phyloP scores from a whole-genome alignment of 2,329 filamentous ascomycete species.

The Talaromyces sp. region DNA sequence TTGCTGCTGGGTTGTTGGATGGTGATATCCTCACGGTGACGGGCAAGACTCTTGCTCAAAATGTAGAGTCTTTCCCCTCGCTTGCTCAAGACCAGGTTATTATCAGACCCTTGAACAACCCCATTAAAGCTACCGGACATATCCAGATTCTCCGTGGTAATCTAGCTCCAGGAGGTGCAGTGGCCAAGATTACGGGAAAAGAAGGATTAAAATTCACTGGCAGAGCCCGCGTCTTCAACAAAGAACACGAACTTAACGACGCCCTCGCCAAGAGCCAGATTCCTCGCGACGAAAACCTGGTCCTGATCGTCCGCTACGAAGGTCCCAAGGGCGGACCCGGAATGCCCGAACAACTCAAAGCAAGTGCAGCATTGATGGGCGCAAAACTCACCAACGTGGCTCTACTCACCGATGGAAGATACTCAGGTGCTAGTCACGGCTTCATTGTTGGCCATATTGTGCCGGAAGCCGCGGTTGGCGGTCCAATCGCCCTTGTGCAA shows the following conservation, averaged over 20 bases:
- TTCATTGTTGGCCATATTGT: slow-evolving; percentile 94
- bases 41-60: slow-evolving; percentile 77
- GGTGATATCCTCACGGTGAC: slow-evolving; percentile 78
- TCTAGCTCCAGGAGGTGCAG: slow-evolving; percentile 80
- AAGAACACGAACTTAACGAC: slow-evolving; percentile 72
- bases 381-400: slow-evolving; percentile 83
- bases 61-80: slow-evolving; percentile 71
- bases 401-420: slow-evolving; percentile 86
- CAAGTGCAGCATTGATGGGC: slow-evolving; percentile 87
- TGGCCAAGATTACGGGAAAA: slow-evolving; percentile 95
- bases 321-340: slow-evolving; percentile 90
- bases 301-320: slow-evolving; percentile 88
- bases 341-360: slow-evolving; percentile 92
- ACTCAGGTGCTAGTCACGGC: slow-evolving; percentile 81
- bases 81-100: slow-evolving; percentile 76
- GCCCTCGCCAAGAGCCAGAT: slow-evolving; percentile 71
- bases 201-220: slow-evolving; percentile 82
- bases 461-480: slow-evolving; percentile 84
- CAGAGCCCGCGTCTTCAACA: slow-evolving; percentile 78
- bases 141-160: slow-evolving; percentile 85
- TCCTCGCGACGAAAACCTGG: slow-evolving; percentile 72
- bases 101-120: slow-evolving; percentile 74
- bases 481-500: slow-evolving; percentile 76
- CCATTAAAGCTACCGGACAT: slow-evolving; percentile 83
- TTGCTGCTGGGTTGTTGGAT: slow-evolving; percentile 71